Evolutionary conservation across 208 protist genomes (phyloP).

Genomic region (Histomonas meleagridis): DNA sequence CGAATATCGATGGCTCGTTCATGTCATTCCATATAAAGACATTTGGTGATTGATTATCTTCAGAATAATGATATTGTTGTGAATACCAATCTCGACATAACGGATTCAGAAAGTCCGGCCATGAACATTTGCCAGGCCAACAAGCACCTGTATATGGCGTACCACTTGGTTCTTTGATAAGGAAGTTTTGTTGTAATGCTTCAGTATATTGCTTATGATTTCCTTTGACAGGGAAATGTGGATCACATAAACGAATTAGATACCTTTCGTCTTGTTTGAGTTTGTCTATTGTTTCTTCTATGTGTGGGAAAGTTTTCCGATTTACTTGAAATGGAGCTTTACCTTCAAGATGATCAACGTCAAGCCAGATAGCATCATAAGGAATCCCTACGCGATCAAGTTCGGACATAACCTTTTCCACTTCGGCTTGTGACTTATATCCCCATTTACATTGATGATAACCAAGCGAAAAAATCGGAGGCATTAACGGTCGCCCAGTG

Average conservation of each 20-base stretch:
- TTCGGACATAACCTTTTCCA: constrained; percentile 45
- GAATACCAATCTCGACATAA: constrained; percentile 58
- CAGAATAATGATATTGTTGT: constrained; percentile 33
- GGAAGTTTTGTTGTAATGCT: not conserved
- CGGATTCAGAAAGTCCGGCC: constrained; percentile 77
- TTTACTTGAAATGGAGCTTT: constrained; percentile 65
- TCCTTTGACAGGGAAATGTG: not conserved
- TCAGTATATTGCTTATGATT: not conserved
- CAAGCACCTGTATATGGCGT: constrained; percentile 77
- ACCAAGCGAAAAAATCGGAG: constrained; percentile 80
- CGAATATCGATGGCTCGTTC: constrained; percentile 93
- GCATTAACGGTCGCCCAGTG: constrained; percentile 72
- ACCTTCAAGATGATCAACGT: constrained; percentile 93
- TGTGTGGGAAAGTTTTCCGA: not conserved
- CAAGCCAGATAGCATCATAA: constrained; percentile 90
- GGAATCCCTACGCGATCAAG: constrained; percentile 40
- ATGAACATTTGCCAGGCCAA: constrained; percentile 79
- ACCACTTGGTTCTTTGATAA: constrained; percentile 39
- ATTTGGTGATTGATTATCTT: constrained; percentile 61
- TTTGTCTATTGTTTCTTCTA: not conserved
- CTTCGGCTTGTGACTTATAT: constrained; percentile 76
- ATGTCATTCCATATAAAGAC: constrained; percentile 98
- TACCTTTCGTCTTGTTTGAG: not conserved
- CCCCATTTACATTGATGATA: constrained; percentile 93
- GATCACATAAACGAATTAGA: not conserved